Base-by-base conservation (phyloP, 805 yeast species). In the Wickerhamomyces sydowiorum region DNA sequence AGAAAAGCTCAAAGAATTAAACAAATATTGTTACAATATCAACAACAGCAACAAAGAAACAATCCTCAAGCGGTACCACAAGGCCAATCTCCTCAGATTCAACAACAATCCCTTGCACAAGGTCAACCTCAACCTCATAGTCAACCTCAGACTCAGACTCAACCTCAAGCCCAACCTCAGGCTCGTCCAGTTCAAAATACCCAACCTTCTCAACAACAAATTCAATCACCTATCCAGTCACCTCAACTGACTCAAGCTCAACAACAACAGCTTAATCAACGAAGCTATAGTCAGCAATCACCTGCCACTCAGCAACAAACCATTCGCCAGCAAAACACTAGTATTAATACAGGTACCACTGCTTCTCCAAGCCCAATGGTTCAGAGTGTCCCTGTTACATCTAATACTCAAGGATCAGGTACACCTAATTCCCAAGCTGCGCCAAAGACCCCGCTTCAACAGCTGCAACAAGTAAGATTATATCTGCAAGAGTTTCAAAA, bases 1-100 rank as follows among this genome's bases (percentile, higher is more conserved):
- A 69, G 69, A 45, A 77, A 75, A 47, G 88, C 87, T 3, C 79
- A 82, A 35, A 73, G 73, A 41, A 78, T 83, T 48, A 81, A 78
- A 56, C 75, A 75, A 36, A 67, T 82, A 27, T 66, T 83, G 53
- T 65, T 80, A 39, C 75, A 73, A 42, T 78, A 75, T 52, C 76
- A 72, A 46, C 69, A 67, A 10, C 77, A 75, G 47, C 70, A 72
- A 52, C 52, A 65, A 50, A 32, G 14, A 38, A 25, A 15, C 41
- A 41, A 21, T 34, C 67, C 68, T 51, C 43, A 62, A 52, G 40
- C 51, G 53, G 39, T 60, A 57, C 43, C 60, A 52, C 40, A 22
- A 25, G 15, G 4, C 38, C 35, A 23, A 18, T 24, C 57, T 39
- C 60, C 59, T 29, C 48, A 33, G 37, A 42, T 38, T 10, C 61